These are phyloP conservation scores for Diaporthe australafricana DNA, from an alignment of 2,329 filamentous ascomycete species.

Conservation along the genomic window DNA sequence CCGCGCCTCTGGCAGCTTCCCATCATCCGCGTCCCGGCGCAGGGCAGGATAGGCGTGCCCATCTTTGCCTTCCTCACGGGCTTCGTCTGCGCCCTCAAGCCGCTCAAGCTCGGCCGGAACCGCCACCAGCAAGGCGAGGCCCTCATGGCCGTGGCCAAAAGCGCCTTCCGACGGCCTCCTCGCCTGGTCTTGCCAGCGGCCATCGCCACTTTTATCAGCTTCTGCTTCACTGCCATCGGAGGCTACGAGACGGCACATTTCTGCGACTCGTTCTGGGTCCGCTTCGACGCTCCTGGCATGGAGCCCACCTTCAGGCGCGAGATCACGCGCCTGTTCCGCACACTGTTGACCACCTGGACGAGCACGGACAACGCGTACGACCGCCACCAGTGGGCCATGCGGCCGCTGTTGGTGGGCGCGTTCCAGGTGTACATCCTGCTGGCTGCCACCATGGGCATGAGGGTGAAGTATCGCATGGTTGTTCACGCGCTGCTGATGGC, in stretches of 20 bases:
- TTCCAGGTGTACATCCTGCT: constrained; percentile 63
- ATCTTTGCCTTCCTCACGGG: constrained; percentile 68
- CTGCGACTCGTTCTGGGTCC: constrained; percentile 63
- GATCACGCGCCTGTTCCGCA: constrained; percentile 54
- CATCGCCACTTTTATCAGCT: constrained; percentile 62
- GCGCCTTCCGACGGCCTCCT: constrained; percentile 64
- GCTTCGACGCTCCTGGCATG: constrained; percentile 58
- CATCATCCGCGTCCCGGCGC: constrained; percentile 65
- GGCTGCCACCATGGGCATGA: constrained; percentile 59
- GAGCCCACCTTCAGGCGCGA: constrained; percentile 57
- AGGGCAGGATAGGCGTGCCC: constrained; percentile 65
- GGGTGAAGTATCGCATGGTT: constrained; percentile 58
- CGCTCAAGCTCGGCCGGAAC: constrained; percentile 59
- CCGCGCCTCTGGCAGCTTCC: constrained; percentile 62
- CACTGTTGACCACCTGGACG: constrained; percentile 62
- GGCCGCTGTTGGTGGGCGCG: constrained; percentile 60
- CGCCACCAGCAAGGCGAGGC: constrained; percentile 56
- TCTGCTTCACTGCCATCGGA: constrained; percentile 59
- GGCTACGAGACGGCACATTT: constrained; percentile 59
- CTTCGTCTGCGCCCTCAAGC: constrained; percentile 67
- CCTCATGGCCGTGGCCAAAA: constrained; percentile 61
- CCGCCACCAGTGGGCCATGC: constrained; percentile 66
- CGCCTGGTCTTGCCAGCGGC: constrained; percentile 63
- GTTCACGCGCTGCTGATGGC: constrained; percentile 57
- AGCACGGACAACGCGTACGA: constrained; percentile 63